Conservation (phyloP, 2,329 filamentous ascomycete species). For the Coniochaeta ligniaria region DNA sequence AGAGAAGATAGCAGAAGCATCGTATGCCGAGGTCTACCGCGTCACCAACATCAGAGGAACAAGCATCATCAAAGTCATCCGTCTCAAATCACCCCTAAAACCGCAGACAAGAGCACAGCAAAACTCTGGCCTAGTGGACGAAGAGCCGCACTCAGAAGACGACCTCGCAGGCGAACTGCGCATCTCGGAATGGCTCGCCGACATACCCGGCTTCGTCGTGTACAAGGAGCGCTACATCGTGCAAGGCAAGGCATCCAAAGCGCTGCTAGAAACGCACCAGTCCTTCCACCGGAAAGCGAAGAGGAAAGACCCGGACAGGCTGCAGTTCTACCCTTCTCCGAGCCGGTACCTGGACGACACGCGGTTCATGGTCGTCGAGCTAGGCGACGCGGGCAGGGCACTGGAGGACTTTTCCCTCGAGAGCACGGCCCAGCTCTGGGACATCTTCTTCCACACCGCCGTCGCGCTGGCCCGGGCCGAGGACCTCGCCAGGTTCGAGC, state of each 20-base stretch:
- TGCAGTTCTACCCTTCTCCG: conserved; percentile 57
- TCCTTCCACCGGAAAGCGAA: conserved; percentile 46
- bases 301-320: conserved; percentile 45
- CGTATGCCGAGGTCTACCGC: conserved; percentile 59
- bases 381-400: conserved; percentile 54
- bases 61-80: conserved; percentile 59
- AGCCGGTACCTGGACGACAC: conserved; percentile 51
- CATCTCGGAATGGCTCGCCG: conserved; percentile 57
- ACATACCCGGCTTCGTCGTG: conserved; percentile 57
- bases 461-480: conserved; percentile 55
- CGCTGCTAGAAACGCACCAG: conserved; percentile 53
- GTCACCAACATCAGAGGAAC: conserved; percentile 51
- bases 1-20: conserved; percentile 59
- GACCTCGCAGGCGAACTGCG: conserved; percentile 52
- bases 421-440: conserved; percentile 49
- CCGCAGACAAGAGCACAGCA: conserved; percentile 50
- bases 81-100: conserved; percentile 50
- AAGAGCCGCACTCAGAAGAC: conserved; percentile 47
- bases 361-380: conserved; percentile 53
- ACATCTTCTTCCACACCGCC: conserved; percentile 53
- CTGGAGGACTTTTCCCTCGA: conserved; percentile 50
- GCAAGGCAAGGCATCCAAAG: conserved; percentile 44
- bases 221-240: conserved; percentile 60
- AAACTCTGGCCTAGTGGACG: conserved; percentile 47
- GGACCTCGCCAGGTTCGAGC: conserved; percentile 53